Percentiles rank a stretch among this genome's conserved stretches.
phyloP scores from a whole-genome alignment of 495 filamentous ascomycete genomes.

The Xylaria venustula region DNA sequence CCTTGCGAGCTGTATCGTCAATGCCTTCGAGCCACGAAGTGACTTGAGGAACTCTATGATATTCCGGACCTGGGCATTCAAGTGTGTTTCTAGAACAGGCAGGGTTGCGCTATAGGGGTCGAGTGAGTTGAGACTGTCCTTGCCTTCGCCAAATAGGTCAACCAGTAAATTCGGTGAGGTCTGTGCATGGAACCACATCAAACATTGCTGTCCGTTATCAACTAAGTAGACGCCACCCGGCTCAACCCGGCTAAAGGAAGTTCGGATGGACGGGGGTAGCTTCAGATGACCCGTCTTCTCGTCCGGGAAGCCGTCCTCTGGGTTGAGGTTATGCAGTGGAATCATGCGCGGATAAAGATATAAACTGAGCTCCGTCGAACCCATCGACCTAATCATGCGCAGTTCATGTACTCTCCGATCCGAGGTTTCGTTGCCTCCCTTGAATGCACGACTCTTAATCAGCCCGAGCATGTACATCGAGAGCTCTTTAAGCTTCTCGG shows the following conservation, averaged over 20 bases:
- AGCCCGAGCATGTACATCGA: slow-evolving; percentile 95
- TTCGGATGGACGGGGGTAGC: slow-evolving; percentile 73
- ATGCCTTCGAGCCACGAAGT: slow-evolving; percentile 79
- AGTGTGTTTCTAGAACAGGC: slow-evolving; percentile 82
- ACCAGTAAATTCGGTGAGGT: slow-evolving; percentile 74
- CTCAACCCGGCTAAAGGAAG: slow-evolving; percentile 87
- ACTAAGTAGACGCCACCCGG: slow-evolving; percentile 95
- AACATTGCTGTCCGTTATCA: slow-evolving; percentile 90
- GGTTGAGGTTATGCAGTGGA: slow-evolving; percentile 84
- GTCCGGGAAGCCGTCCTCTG: slow-evolving; percentile 84
- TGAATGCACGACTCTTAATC: slow-evolving; percentile 89
- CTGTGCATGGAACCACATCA: slow-evolving; percentile 88
- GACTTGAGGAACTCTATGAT: slow-evolving; percentile 81
- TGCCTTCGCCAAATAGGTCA: slow-evolving; percentile 84
- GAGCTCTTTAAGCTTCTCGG: slow-evolving; percentile 95
- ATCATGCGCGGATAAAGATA: slow-evolving; percentile 96
- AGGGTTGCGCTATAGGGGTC: slow-evolving; percentile 75
- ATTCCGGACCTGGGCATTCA: slow-evolving; percentile 94
- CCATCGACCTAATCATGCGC: slow-evolving; percentile 85
- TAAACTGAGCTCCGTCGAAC: slow-evolving; percentile 77
- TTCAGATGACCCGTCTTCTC: slow-evolving; percentile 77
- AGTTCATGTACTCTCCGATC: slow-evolving; percentile 90
- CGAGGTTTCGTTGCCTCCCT: slow-evolving; percentile 87
- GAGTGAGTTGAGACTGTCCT: slow-evolving; percentile 67
- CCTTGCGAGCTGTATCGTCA: slow-evolving; percentile 86